phyloP scores from a whole-genome alignment of 192 early-diverging fungal species.

The Chytriomyces sp. region DNA sequence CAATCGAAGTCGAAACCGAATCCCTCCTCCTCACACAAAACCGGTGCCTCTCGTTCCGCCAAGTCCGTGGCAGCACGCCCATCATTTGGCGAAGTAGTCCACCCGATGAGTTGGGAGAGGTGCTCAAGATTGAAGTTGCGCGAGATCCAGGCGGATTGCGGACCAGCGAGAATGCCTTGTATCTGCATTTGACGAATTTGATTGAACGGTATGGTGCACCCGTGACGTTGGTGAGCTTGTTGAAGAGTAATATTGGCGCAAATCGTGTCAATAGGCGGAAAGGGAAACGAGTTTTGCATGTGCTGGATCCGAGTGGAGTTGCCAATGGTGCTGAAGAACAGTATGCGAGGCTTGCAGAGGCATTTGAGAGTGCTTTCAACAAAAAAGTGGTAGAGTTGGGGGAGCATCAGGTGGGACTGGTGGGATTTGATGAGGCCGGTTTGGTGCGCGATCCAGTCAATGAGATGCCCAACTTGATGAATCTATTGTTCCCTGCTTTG shows the following conservation, averaged over 20 bases:
- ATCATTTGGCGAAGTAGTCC: slow-evolving; percentile 18
- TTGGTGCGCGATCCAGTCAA: background rate
- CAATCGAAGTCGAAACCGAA: slow-evolving; percentile 39
- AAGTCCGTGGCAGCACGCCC: slow-evolving; percentile 27
- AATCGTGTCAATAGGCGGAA: background rate
- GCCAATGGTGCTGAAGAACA: slow-evolving; percentile 6
- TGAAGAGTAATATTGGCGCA: background rate
- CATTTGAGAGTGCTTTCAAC: slow-evolving; percentile 5
- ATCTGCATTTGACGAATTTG: slow-evolving; percentile 12
- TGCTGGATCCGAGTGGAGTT: no score
- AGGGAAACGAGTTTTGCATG: no score
- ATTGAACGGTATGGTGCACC: slow-evolving; percentile 16
- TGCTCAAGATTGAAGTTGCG: slow-evolving; percentile 10
- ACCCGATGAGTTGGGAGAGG: slow-evolving; percentile 21
- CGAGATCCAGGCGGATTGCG: background rate
- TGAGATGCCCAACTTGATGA: background rate
- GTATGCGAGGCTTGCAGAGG: slow-evolving; percentile 18
- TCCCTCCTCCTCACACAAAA: background rate
- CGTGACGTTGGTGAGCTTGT: slow-evolving; percentile 16
- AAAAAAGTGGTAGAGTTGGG: background rate
- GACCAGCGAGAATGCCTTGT: background rate
- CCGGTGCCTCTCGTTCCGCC: slow-evolving; percentile 23
- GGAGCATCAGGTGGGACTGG: background rate
- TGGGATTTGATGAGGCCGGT: slow-evolving; percentile 23
- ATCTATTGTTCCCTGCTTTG: background rate